Percentiles rank a stretch among this genome's conserved stretches.
phyloP scores from a whole-genome alignment of 257 asterid genomes.

The Forsythia suspensa region DNA sequence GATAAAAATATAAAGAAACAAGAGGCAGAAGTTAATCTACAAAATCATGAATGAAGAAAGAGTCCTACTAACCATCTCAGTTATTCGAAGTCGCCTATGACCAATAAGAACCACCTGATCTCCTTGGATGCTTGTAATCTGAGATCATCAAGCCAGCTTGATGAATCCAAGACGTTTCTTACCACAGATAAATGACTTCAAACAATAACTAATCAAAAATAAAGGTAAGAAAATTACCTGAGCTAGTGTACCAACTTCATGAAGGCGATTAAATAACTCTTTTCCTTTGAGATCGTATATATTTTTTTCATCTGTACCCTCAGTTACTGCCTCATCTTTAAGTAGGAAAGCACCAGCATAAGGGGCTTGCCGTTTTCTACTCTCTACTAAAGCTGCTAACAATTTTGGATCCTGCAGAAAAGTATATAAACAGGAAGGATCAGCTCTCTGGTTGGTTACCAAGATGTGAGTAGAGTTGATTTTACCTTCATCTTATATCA shows the following conservation, averaged over 20 bases:
- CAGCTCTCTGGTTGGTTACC: slow-evolving; percentile 7
- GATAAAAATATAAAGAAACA: neutral
- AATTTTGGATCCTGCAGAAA: slow-evolving; percentile 85
- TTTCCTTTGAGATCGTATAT: slow-evolving; percentile 80
- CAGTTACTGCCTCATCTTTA: slow-evolving; percentile 78
- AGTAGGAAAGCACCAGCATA: slow-evolving; percentile 97
- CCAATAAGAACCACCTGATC: slow-evolving; percentile 95
- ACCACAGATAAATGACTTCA: slow-evolving; percentile 11
- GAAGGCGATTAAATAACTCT: slow-evolving; percentile 80
- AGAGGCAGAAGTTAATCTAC: neutral
- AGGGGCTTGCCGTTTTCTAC: slow-evolving; percentile 94
- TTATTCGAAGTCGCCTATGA: slow-evolving; percentile 86
- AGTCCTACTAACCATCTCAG: slow-evolving; percentile 77
- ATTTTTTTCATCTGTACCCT: slow-evolving; percentile 72
- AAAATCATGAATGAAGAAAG: neutral
- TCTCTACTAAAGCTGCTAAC: slow-evolving; percentile 87
- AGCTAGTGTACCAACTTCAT: slow-evolving; percentile 92
- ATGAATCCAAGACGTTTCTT: slow-evolving; percentile 30
- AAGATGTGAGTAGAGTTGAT: neutral
- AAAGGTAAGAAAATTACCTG: slow-evolving; percentile 56
- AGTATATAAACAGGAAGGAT: slow-evolving; percentile 6
- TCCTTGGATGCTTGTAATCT: slow-evolving; percentile 94
- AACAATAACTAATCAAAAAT: slow-evolving; percentile 24
- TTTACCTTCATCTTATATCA: slow-evolving; percentile 15
- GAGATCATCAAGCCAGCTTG: slow-evolving; percentile 35